A percentile compares a stretch with the other conserved stretches of the same genome.
phyloP scores from a whole-genome alignment of 495 filamentous ascomycete species.

The Aspergillus indologenus region DNA sequence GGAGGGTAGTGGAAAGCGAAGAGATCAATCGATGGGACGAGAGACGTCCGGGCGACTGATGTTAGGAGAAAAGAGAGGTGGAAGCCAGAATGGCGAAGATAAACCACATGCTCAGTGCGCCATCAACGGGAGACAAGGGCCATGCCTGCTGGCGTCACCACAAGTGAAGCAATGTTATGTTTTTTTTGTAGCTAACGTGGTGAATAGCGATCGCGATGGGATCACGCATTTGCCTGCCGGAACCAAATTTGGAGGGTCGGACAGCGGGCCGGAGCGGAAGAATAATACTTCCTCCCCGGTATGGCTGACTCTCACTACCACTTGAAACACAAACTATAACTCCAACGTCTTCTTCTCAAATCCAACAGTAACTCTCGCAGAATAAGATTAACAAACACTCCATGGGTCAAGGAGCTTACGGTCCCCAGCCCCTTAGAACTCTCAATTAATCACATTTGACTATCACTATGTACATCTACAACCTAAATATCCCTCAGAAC shows the following conservation, averaged over 20 bases:
- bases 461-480: too few species aligned
- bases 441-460: too few species aligned
- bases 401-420: too few species aligned
- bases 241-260: conserved; percentile 13
- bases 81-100: conserved; percentile 13
- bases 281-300: conserved; percentile 12
- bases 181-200: not conserved
- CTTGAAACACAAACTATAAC: too few species aligned
- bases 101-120: conserved; percentile 20
- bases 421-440: too few species aligned
- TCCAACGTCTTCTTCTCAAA: too few species aligned
- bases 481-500: too few species aligned
- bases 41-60: conserved; percentile 6
- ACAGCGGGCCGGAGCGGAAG: conserved; percentile 24
- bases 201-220: not conserved
- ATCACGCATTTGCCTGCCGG: not conserved
- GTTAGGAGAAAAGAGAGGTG: conserved; percentile 8
- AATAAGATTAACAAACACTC: too few species aligned
- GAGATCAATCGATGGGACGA: not conserved
- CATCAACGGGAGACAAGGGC: conserved; percentile 10
- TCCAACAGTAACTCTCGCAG: too few species aligned
- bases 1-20: not conserved
- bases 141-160: conserved; percentile 12
- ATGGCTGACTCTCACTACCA: too few species aligned
- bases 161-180: not conserved